phyloP scores from a whole-genome alignment of 768 basidiomycete genomes.

The Obba rivulosa region DNA sequence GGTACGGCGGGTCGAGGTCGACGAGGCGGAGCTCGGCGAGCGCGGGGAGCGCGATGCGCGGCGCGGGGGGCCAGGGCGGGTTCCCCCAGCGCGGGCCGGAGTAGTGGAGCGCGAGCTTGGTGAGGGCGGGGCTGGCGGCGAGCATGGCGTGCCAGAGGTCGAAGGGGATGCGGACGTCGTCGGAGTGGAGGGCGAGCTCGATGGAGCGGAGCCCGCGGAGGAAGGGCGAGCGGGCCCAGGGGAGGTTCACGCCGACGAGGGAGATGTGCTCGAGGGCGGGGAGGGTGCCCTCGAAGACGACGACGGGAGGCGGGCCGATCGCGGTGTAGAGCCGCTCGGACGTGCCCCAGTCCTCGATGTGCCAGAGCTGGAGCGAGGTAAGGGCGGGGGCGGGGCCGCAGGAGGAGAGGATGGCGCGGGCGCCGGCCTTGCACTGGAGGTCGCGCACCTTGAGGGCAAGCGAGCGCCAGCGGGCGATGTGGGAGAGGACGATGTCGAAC shows the following conservation, averaged over 20 bases:
- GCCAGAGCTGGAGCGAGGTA: conserved; percentile 58
- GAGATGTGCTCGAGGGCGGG: conserved; percentile 51
- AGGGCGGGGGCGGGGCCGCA: conserved; percentile 52
- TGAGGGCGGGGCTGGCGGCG: conserved; percentile 40
- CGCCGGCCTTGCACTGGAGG: conserved; percentile 50
- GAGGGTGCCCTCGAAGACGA: conserved; percentile 47
- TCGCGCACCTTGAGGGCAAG: conserved; percentile 57
- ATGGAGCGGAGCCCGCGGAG: conserved; percentile 43
- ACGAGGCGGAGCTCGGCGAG: conserved; percentile 45
- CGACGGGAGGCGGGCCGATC: conserved; percentile 54
- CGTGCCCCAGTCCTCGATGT: conserved; percentile 53
- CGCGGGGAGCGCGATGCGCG: conserved; percentile 28
- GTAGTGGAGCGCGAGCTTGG: conserved; percentile 48
- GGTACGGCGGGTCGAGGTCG: conserved; percentile 52
- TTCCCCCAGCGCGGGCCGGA: conserved; percentile 43
- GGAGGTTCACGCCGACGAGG: conserved; percentile 61
- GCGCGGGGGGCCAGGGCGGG: conserved; percentile 26
- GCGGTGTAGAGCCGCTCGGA: conserved; percentile 47
- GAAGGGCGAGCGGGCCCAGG: conserved; percentile 54
- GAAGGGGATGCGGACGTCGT: conserved; percentile 53
- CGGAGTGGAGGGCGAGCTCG: conserved; percentile 56
- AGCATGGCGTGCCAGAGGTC: conserved; percentile 50
- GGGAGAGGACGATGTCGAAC: conserved; percentile 29
- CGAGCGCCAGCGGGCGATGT: conserved; percentile 51
- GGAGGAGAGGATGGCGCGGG: conserved; percentile 42